phyloP scores from a whole-genome alignment of 1,284 basidiomycete genomes.

The Stygiomarasmius scandens region DNA sequence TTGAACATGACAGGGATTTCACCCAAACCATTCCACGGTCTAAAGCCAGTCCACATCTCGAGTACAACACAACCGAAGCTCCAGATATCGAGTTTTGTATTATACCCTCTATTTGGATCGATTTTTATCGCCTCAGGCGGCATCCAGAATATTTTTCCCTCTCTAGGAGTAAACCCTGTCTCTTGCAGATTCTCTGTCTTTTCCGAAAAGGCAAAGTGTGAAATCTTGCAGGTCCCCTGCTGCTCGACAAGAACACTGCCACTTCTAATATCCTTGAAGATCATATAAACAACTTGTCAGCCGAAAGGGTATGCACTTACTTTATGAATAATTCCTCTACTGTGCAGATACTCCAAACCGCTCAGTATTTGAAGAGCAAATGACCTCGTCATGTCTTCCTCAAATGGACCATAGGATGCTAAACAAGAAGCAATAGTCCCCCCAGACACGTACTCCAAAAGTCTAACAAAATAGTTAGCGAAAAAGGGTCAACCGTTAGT shows the following conservation, averaged over 20 bases:
- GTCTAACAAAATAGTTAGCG: conserved; percentile 23
- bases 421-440: conserved; percentile 73
- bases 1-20: conserved; percentile 40
- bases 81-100: conserved; percentile 79
- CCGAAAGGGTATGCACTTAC: conserved; percentile 41
- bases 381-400: conserved; percentile 67
- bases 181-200: no score
- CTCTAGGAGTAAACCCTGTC: no score
- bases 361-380: conserved; percentile 75
- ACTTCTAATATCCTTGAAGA: conserved; percentile 69
- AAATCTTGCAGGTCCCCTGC: conserved; percentile 77
- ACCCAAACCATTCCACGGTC: conserved; percentile 61
- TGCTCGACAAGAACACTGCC: conserved; percentile 80
- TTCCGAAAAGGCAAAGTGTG: conserved; percentile 79
- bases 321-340: conserved; percentile 71
- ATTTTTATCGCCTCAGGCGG: conserved; percentile 65
- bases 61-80: conserved; percentile 78
- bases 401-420: conserved; percentile 64
- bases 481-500: background rate
- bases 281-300: background rate
- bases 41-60: conserved; percentile 77
- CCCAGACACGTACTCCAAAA: conserved; percentile 80
- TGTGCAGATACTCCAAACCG: conserved; percentile 75
- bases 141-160: conserved; percentile 75
- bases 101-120: conserved; percentile 49